Evolutionary conservation across 2,329 filamentous ascomycete species (phyloP), one percentile per base, ranked within the genome.

Genomic region (Aspergillus intermedius): DNA sequence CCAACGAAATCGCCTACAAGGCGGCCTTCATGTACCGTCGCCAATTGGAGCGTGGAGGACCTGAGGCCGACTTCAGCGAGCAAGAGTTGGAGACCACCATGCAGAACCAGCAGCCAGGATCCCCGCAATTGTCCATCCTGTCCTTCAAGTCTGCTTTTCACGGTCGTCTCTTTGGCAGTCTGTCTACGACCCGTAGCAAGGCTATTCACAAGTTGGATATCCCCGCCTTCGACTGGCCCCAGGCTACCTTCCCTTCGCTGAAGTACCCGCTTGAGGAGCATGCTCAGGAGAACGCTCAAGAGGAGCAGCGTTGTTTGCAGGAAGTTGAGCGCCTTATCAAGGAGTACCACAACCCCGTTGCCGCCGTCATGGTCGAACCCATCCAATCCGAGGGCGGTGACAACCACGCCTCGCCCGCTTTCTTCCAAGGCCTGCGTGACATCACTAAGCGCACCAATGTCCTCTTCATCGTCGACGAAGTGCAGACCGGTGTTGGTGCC

Each of bases 131-230:
- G 60, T 91, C 87, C 47, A 95, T 95, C 67, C 75, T 95, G 61
- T 91, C 87, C 49, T 95, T 95, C 82, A 88, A 84, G 73, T 83
- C 84, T 34, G 88, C 78, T 53, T 95, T 95, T 79, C 90, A 95
- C 74, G 90, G 90, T 58, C 88, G 90, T 56, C 81, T 95, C 42
- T 95, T 95, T 61, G 90, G 88, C 63, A 86, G 81, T 50, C 79
- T 95, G 48, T 91, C 87, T 53, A 95, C 89, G 49, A 95, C 90
- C 12, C 86, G 90, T 66, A 91, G 86, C 71, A 95, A 95, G 79
- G 82, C 90, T 42, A 91, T 95, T 68, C 90, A 95, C 78, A 95
- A 95, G 75, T 77, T 95, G 60, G 90, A 95, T 66, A 95, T 95
- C 60, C 90, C 90, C 21, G 88, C 90, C 62, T 95, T 95, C 63